Evolutionary conservation across 2,329 filamentous ascomycete genomes (phyloP), one percentile per base, ranked within the genome.

Genomic region (Pyrenochaeta sp.): DNA sequence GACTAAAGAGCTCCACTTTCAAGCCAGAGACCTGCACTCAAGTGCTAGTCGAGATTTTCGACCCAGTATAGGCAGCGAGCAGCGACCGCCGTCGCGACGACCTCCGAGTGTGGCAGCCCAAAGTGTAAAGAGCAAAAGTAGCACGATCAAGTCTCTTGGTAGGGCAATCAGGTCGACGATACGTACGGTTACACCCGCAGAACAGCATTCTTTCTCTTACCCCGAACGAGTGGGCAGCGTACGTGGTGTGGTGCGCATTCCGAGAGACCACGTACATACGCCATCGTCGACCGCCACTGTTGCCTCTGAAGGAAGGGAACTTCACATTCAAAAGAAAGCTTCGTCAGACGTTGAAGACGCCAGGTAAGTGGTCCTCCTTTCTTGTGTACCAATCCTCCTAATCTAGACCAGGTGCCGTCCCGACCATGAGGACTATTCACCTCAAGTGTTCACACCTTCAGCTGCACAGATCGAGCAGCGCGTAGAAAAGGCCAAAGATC

Each of bases 401-500:
- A 39, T 19, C 3, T 39, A 5, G 5, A n/a, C 3, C 5, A 39
- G 36, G 5, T 36, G 13, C n/a, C 36, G 5, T n/a, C 36, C 15
- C 36, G 15, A n/a, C 4, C 36, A 39, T 39, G 15, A 19, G 5
- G 12, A 15, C 3, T 3, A 12, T 15, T 6, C 36, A 13, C 10
- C 15, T n/a, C 36, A n/a, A 39, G 7, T 27, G 15, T 44, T 28
- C 40, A 64, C 62, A 1, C 80, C 80, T 10, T 78, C 76, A 1
- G 51, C 72, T 5, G 76, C 78, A 27, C 78, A 78, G 37, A 74
- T 82, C 4, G 71, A 76, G n/a, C 64, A 67, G 22, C 73, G 80
- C 9, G 65, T 79, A 28, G 67, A 78, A 36, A 77, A 62, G 46
- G 74, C 77, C 1, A 75, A 78, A 44, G 74, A 75, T 34, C 71